Conservation (phyloP, 148 eudicot species). For the Spergularia bocconei region DNA sequence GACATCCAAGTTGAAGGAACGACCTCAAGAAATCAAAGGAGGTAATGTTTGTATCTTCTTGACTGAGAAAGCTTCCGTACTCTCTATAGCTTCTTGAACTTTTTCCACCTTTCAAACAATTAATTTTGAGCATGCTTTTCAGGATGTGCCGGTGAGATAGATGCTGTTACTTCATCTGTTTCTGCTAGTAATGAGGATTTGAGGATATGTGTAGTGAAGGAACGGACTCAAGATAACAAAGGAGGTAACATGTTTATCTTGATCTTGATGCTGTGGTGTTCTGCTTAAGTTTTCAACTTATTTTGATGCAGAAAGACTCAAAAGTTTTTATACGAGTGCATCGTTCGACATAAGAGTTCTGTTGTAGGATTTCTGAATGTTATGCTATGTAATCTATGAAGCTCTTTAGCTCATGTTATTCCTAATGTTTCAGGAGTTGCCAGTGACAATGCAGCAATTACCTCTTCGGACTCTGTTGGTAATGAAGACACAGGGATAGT, state of each 20-base stretch:
- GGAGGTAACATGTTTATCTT: conserved; percentile 2
- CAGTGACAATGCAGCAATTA: background rate
- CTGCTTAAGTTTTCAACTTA: background rate
- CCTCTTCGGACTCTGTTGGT: background rate
- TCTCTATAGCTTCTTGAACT: background rate
- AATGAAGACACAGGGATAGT: background rate
- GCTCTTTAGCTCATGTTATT: background rate
- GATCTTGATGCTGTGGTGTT: background rate
- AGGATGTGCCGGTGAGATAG: conserved; percentile 1
- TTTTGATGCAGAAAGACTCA: background rate
- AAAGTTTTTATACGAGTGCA: background rate
- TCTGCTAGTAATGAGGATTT: conserved; percentile 8
- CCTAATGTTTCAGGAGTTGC: background rate
- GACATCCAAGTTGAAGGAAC: background rate
- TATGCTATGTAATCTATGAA: background rate
- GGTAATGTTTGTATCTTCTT: conserved; percentile 11
- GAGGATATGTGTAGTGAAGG: background rate
- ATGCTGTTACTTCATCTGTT: background rate
- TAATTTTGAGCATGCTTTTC: conserved; percentile 1
- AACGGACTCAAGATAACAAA: background rate
- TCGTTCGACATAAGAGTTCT: background rate
- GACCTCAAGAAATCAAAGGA: background rate
- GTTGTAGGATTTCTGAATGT: background rate
- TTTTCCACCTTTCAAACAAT: background rate
- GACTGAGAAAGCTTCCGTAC: background rate